Percentiles rank a stretch among this genome's conserved stretches.
These are phyloP conservation scores for Solanum piurae DNA, from an alignment of 257 asterid species.

Conservation along the genomic window DNA sequence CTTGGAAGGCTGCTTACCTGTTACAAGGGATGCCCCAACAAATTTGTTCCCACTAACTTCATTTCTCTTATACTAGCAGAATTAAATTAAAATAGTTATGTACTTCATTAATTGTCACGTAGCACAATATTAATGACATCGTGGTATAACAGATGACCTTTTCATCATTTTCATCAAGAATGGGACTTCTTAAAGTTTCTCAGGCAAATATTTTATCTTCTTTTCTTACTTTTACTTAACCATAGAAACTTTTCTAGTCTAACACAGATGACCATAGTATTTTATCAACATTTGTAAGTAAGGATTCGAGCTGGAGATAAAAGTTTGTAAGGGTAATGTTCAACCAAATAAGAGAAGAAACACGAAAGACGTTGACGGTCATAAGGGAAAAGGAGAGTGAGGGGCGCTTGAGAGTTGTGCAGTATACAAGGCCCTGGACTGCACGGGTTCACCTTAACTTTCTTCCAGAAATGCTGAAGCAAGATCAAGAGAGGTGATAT, in stretches of 20 bases:
- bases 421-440: too few species aligned
- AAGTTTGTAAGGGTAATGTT: too few species aligned
- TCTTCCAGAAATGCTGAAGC: too few species aligned
- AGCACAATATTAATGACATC: not conserved
- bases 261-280: not conserved
- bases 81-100: too few species aligned
- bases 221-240: not conserved
- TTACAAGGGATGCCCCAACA: not conserved
- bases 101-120: not conserved
- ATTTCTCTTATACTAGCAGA: not conserved
- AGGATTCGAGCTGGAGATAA: not conserved
- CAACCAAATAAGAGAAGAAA: too few species aligned
- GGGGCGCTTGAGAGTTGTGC: too few species aligned
- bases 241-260: not conserved
- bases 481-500: too few species aligned
- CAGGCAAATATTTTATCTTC: not conserved
- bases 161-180: not conserved
- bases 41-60: not conserved
- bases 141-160: not conserved
- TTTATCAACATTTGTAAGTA: not conserved
- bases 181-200: not conserved
- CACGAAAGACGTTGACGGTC: too few species aligned
- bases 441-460: too few species aligned
- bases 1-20: not conserved
- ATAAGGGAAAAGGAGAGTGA: too few species aligned